Conservation (phyloP, 139 green algal genomes). For the Chlorella sp. region DNA sequence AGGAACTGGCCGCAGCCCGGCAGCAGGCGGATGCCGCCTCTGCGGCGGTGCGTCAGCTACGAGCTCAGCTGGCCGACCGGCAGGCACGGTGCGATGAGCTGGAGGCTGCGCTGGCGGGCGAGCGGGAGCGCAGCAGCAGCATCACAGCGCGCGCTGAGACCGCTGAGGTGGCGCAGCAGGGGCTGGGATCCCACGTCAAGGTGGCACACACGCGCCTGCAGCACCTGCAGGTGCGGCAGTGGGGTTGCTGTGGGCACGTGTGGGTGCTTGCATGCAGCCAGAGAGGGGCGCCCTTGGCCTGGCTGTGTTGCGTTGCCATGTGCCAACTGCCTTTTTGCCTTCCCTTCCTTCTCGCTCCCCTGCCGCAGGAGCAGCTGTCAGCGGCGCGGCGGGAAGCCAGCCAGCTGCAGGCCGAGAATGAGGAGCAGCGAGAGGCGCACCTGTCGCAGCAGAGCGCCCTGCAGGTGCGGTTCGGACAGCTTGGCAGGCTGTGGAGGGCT, state of each 20-base stretch:
- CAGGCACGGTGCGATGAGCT: slow-evolving; percentile 17
- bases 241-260: background rate
- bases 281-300: background rate
- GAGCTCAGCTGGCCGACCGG: background rate
- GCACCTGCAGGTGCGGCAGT: background rate
- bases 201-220: slow-evolving; percentile 6
- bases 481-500: too few species aligned
- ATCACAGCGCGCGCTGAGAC: background rate
- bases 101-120: slow-evolving; percentile 15
- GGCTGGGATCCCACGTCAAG: slow-evolving; percentile 25
- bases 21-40: background rate
- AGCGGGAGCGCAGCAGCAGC: slow-evolving; percentile 4
- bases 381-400: background rate
- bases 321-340: background rate
- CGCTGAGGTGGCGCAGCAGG: slow-evolving; percentile 24
- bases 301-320: too few species aligned
- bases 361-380: slow-evolving; percentile 27
- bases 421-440: background rate
- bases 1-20: background rate
- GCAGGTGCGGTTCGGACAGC: background rate
- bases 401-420: slow-evolving; percentile 14
- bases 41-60: background rate
- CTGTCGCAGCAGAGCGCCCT: background rate
- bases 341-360: background rate
- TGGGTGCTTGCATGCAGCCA: background rate